A percentile compares a stretch with the other conserved stretches of the same genome.
Conservation (phyloP, 176 grass and related monocot species). For the Triticum timopheevii region DNA sequence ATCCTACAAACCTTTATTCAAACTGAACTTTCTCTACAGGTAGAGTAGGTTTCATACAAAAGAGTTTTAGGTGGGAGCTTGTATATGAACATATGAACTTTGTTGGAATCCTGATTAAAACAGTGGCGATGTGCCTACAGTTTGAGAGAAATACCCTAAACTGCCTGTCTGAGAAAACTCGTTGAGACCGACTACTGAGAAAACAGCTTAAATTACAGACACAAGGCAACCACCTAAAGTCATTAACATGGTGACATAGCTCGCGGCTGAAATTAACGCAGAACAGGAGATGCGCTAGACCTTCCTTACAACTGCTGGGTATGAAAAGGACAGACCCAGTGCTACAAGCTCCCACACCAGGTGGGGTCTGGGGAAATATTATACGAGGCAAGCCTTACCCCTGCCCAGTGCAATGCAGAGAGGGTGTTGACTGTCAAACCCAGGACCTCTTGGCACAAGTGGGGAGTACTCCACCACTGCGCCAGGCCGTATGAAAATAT, state of each 20-base stretch:
- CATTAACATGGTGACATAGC: neutral
- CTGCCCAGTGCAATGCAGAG: too few species aligned
- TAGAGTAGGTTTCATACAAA: neutral
- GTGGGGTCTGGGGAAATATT: too few species aligned
- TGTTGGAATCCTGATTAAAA: neutral
- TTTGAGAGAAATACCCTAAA: conserved; percentile 16
- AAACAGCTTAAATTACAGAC: neutral
- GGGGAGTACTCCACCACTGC: too few species aligned
- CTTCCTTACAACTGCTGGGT: neutral
- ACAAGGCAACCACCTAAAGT: neutral
- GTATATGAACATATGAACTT: neutral
- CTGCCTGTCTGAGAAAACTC: neutral
- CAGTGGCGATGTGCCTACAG: neutral
- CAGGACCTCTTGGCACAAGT: too few species aligned
- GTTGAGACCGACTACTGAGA: neutral
- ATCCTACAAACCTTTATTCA: neutral
- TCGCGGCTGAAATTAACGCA: neutral
- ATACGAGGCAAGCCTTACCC: too few species aligned
- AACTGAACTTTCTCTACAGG: neutral
- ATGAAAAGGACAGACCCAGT: neutral
- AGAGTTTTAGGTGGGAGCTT: neutral
- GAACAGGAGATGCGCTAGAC: conserved; percentile 10
- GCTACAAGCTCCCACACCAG: too few species aligned
- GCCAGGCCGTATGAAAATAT: neutral
- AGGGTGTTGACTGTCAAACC: too few species aligned